phyloP scores from a whole-genome alignment of 2,329 filamentous ascomycete species.

The Pseudogymnoascus sp. region DNA sequence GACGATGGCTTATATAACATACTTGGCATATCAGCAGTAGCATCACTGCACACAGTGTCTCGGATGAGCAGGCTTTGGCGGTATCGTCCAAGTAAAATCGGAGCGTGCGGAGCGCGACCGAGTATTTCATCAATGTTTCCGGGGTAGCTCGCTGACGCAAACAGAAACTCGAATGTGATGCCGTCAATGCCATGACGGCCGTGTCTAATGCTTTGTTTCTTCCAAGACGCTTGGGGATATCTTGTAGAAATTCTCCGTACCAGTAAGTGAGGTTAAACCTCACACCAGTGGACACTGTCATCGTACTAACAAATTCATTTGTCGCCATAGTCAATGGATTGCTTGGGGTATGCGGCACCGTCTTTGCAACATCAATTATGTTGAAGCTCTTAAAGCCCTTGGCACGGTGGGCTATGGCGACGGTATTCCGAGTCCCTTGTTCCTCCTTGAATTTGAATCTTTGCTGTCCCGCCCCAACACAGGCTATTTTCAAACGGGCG shows the following conservation, averaged over 20 bases:
- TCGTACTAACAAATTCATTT: slow-evolving; percentile 27
- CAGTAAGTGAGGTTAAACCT: slow-evolving; percentile 39
- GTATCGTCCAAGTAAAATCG: slow-evolving; percentile 28
- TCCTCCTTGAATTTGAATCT: slow-evolving; percentile 43
- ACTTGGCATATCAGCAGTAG: slow-evolving; percentile 30
- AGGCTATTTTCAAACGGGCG: slow-evolving; percentile 36
- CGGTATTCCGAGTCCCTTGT: not conserved
- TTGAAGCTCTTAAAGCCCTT: not conserved
- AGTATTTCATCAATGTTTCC: not conserved
- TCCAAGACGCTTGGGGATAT: slow-evolving; percentile 41
- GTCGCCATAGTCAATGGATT: slow-evolving; percentile 27
- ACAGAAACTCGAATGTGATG: not conserved
- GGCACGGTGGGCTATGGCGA: not conserved
- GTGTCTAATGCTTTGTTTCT: slow-evolving; percentile 35
- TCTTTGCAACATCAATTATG: not conserved
- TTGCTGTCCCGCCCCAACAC: slow-evolving; percentile 39
- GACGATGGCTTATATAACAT: not conserved
- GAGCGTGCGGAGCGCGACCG: slow-evolving; percentile 1
- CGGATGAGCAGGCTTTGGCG: slow-evolving; percentile 26
- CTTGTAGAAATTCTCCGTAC: slow-evolving; percentile 39
- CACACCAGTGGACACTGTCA: slow-evolving; percentile 35
- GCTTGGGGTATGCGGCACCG: not conserved
- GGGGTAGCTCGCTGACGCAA: not conserved
- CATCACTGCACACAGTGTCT: slow-evolving; percentile 33
- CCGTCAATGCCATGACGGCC: not conserved